phyloP scores from a whole-genome alignment of 129 eudicot genomes.

The Sambucus nigra region DNA sequence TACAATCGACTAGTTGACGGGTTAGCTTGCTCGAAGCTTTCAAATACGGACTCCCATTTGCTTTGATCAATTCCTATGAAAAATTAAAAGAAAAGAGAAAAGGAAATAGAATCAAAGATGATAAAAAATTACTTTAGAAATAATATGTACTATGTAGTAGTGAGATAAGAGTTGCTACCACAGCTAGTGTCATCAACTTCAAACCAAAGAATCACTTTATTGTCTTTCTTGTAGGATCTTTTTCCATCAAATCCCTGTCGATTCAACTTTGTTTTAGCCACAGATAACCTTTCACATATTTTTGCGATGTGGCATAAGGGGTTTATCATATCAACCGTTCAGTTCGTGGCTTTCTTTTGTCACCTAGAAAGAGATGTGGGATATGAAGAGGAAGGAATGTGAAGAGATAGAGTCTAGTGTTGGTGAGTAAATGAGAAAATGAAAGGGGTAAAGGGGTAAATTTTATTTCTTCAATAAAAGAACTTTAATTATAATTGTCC shows the following conservation, averaged over 20 bases:
- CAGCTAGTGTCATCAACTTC: conserved; percentile 95
- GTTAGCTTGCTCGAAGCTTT: conserved; percentile 97
- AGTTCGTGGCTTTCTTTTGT: too few species aligned
- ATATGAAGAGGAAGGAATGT: too few species aligned
- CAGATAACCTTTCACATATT: too few species aligned
- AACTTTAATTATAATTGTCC: too few species aligned
- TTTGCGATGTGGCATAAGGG: too few species aligned
- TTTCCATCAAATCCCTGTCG: conserved; percentile 31
- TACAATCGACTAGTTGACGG: conserved; percentile 94
- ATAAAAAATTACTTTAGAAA: conserved; percentile 4
- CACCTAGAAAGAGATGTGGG: too few species aligned
- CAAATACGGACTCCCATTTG: conserved; percentile 98
- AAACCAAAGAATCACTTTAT: conserved; percentile 61
- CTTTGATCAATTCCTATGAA: conserved; percentile 79
- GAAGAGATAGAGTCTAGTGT: too few species aligned
- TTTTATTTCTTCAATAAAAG: too few species aligned
- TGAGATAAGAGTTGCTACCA: conserved; percentile 30
- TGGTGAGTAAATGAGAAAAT: too few species aligned
- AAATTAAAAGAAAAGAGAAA: conserved; percentile 1
- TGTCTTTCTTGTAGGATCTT: conserved; percentile 42
- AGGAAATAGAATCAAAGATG: neutral
- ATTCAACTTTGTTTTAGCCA: conserved; percentile 32
- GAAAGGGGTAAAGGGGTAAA: too few species aligned
- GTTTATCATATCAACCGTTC: too few species aligned
- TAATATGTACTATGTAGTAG: conserved; percentile 6